phyloP scores from a whole-genome alignment of 495 filamentous ascomycete species.

The Sordaria brevicollis region DNA sequence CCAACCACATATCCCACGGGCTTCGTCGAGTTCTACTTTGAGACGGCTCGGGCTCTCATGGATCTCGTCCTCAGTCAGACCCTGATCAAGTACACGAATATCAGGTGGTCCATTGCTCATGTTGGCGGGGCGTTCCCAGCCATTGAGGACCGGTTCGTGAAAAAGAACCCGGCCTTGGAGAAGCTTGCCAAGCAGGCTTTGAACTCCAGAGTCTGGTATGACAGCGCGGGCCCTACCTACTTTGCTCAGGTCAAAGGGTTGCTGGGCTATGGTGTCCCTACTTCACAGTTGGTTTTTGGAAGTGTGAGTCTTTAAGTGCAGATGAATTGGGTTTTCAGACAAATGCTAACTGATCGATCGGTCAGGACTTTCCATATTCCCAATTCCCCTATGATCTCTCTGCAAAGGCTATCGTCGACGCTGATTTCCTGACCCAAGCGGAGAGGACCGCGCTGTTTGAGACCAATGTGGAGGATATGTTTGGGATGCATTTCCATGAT shows the following conservation, averaged over 20 bases:
- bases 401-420: background rate
- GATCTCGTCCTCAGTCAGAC: background rate
- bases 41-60: slow-evolving; percentile 3
- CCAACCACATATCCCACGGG: background rate
- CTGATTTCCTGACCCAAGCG: background rate
- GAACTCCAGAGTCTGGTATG: slow-evolving; percentile 2
- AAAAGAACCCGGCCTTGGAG: background rate
- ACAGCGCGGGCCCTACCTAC: slow-evolving; percentile 1
- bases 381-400: background rate
- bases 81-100: slow-evolving; percentile 1
- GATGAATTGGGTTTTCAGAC: background rate
- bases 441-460: background rate
- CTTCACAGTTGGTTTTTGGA: slow-evolving; percentile 1
- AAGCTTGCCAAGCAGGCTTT: background rate
- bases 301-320: background rate
- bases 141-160: background rate
- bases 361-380: background rate
- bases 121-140: background rate
- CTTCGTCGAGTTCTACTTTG: slow-evolving; percentile 1
- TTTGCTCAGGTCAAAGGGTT: slow-evolving; percentile 2
- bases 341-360: background rate
- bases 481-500: background rate
- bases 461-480: background rate
- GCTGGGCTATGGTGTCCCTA: background rate
- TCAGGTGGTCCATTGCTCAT: background rate